Base-by-base conservation (phyloP, 139 green algal genomes). In the Chlorella sorokiniana region DNA sequence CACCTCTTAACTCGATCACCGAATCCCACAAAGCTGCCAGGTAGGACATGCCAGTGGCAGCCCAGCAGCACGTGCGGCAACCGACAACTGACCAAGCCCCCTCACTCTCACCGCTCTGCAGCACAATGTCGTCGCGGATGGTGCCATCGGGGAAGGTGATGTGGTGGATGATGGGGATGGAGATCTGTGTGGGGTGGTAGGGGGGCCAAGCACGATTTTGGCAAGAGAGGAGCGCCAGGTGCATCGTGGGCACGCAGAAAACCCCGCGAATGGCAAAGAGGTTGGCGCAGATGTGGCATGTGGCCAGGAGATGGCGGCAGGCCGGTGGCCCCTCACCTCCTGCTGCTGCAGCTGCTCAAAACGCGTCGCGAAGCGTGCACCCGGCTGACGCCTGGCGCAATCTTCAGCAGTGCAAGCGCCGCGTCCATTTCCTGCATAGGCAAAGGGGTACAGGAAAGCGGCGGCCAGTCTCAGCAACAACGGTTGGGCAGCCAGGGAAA, bases 121-220 rank as follows among this genome's bases (percentile, higher is more conserved):
- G 63, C 63, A 82, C 64, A 22, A 82, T 45, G 76, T 82, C 76
- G 64, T 97, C 93, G 10, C 91, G 88, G 31, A 68, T 29, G 23
- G 85, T 77, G 69, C 91, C 86, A 20, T 85, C 76, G 41, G 82
- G 45, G 82, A 93, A 95, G 40, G 68, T 48, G 59, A 92, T 91
- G 88, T 97, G 91, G 89, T 99, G 96, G 79, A 99, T 93, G 35
- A 99, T 91, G 8, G 97, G 90, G 0, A 93, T 77, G 48, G 88
- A 91, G 69, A 94, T 83, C 4, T 81, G 38, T 76, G 45, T 72
- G 65, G 6, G 65, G 14, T 48, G 35, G 20, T 31, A 40, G 61
- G 61, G 61, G 4, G 27, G 61, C 20, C 10, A 20, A 22, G 10
- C 3, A 23, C 5, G 27, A 3, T 10, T 20, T 61, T 4, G 27